These are phyloP conservation scores for Jasminum sambac DNA, from an alignment of 257 asterid genomes.

Conservation along the genomic window DNA sequence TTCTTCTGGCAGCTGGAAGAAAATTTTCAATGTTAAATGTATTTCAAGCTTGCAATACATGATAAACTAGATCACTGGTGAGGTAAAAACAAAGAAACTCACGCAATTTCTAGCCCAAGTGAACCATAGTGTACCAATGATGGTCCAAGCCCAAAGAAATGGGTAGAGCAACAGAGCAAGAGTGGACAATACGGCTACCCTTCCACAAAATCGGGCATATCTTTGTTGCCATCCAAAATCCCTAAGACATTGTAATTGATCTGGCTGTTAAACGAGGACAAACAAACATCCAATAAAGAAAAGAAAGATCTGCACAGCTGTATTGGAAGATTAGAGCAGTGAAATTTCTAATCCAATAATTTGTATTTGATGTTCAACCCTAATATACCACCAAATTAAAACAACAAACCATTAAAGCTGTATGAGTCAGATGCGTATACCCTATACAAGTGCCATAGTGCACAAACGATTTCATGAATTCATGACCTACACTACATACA, in stretches of 20 bases:
- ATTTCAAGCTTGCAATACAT: conserved; percentile 25
- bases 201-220: conserved; percentile 79
- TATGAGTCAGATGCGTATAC: too few relatives aligned
- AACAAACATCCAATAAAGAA: not conserved
- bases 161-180: conserved; percentile 79
- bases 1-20: conserved; percentile 83
- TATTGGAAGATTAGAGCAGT: not conserved
- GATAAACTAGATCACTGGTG: not conserved
- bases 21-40: conserved; percentile 11
- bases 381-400: not conserved
- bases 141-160: conserved; percentile 84
- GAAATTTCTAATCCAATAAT: not conserved
- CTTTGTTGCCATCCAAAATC: conserved; percentile 97
- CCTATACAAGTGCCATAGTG: not conserved
- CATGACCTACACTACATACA: not conserved
- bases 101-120: conserved; percentile 74
- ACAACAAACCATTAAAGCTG: not conserved
- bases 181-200: conserved; percentile 75
- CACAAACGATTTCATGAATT: not conserved
- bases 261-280: conserved; percentile 1
- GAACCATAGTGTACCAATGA: conserved; percentile 89
- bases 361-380: not conserved
- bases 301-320: not conserved
- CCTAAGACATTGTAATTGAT: conserved; percentile 32
- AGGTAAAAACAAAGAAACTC: conserved; percentile 33